Percentiles rank a stretch among this genome's conserved stretches.
phyloP scores from a whole-genome alignment of 192 early-diverging fungal genomes.

The Coemansia sp. region DNA sequence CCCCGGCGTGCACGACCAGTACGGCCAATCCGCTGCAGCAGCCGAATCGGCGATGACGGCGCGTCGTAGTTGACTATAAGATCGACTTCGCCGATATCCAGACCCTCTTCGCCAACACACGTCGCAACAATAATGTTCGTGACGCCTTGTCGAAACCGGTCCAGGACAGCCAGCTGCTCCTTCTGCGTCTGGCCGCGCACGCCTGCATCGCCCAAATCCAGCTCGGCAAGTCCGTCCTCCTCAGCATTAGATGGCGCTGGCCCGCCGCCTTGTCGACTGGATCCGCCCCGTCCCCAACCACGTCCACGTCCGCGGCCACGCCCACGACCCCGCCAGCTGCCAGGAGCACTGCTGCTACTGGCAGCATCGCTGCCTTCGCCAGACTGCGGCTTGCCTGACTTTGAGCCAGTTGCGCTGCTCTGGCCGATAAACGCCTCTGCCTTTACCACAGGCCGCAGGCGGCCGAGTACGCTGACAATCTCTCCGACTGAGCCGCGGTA shows the following conservation, averaged over 20 bases:
- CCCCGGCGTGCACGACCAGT: slow-evolving; percentile 51
- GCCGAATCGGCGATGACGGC: slow-evolving; percentile 47
- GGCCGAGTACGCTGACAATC: slow-evolving; percentile 62
- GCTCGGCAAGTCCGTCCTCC: slow-evolving; percentile 11
- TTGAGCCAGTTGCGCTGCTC: slow-evolving; percentile 13
- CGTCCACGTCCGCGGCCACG: slow-evolving; percentile 13
- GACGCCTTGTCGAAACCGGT: slow-evolving; percentile 70
- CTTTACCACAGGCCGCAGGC: slow-evolving; percentile 66
- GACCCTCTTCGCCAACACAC: slow-evolving; percentile 91
- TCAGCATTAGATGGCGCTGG: slow-evolving; percentile 5
- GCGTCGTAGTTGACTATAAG: slow-evolving; percentile 88
- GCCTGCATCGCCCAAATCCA: slow-evolving; percentile 17
- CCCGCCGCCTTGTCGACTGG: neutral
- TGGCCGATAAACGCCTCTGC: slow-evolving; percentile 85
- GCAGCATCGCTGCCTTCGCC: slow-evolving; percentile 1
- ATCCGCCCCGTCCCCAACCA: slow-evolving; percentile 4
- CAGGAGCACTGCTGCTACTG: neutral
- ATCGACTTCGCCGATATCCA: slow-evolving; percentile 96
- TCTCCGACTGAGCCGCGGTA: slow-evolving; percentile 84
- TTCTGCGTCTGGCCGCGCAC: slow-evolving; percentile 81
- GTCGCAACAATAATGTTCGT: slow-evolving; percentile 89
- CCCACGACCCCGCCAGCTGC: slow-evolving; percentile 5
- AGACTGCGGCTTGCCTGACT: neutral
- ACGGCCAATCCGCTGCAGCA: slow-evolving; percentile 52
- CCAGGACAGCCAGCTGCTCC: slow-evolving; percentile 77